Evolutionary conservation across 1,284 basidiomycete genomes (phyloP).

Genomic region (Meira nashicola): DNA sequence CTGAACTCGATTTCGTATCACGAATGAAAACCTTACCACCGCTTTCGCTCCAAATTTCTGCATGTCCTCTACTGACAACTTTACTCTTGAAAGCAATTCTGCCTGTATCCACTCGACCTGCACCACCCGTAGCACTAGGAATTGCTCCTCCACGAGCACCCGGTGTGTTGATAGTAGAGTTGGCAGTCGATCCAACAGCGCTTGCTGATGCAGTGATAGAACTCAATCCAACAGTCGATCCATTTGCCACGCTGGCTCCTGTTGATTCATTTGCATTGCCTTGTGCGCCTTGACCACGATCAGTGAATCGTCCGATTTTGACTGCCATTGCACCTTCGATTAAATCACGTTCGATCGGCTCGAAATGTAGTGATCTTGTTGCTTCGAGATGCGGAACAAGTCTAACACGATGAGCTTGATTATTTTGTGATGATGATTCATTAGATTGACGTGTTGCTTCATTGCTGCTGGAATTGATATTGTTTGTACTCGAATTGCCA

Average conservation of each 20-base stretch:
- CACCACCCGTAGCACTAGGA: constrained; percentile 17
- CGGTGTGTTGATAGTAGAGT: constrained; percentile 3
- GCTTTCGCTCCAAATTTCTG: constrained; percentile 79
- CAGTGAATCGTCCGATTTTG: constrained; percentile 87
- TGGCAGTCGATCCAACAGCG: background rate
- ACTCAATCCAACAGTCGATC: background rate
- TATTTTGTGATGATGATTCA: background rate
- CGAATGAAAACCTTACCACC: constrained; percentile 67
- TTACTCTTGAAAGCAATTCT: constrained; percentile 85
- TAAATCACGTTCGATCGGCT: constrained; percentile 82
- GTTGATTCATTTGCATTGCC: constrained; percentile 12
- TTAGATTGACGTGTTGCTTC: background rate
- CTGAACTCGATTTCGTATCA: constrained; percentile 83
- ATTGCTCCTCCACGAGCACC: constrained; percentile 13
- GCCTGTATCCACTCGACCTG: constrained; percentile 37
- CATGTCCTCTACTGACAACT: constrained; percentile 88
- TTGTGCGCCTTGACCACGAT: constrained; percentile 52
- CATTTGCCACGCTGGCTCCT: background rate
- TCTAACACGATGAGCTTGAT: constrained; percentile 59
- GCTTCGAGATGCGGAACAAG: constrained; percentile 91
- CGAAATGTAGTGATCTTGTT: constrained; percentile 82
- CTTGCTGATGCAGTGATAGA: constrained; percentile 32
- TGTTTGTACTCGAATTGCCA: background rate
- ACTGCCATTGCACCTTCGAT: constrained; percentile 59
- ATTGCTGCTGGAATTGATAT: constrained; percentile 5